phyloP scores from a whole-genome alignment of 2,329 filamentous ascomycete species.

The Passalora sequoiae region DNA sequence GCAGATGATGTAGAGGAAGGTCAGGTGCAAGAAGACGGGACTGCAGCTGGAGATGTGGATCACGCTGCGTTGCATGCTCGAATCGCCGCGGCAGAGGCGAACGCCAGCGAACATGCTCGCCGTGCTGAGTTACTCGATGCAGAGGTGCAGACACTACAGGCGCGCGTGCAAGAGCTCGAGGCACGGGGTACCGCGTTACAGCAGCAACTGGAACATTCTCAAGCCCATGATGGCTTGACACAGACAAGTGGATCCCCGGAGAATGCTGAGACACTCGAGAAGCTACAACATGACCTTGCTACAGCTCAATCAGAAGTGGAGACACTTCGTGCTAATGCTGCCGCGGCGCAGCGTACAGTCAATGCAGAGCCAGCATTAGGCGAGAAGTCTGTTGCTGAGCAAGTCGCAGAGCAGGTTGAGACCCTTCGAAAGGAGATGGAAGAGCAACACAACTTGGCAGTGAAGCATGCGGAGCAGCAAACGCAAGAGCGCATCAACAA shows the following conservation, averaged over 20 bases:
- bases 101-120: conserved; percentile 36
- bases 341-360: conserved; percentile 13
- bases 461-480: conserved; percentile 45
- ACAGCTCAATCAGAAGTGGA: conserved; percentile 45
- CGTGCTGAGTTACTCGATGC: conserved; percentile 34
- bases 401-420: conserved; percentile 43
- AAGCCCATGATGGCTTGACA: not conserved
- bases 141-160: conserved; percentile 50
- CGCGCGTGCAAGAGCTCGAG: conserved; percentile 60
- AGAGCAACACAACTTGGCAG: conserved; percentile 33
- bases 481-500: conserved; percentile 57
- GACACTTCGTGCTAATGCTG: conserved; percentile 37
- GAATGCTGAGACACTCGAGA: conserved; percentile 31
- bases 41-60: conserved; percentile 29
- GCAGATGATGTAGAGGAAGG: conserved; percentile 43
- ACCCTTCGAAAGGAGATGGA: conserved; percentile 36
- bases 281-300: conserved; percentile 39
- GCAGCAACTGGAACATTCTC: conserved; percentile 36
- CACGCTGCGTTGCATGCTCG: conserved; percentile 35
- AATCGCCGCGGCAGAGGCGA: conserved; percentile 38
- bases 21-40: conserved; percentile 37
- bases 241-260: conserved; percentile 5
- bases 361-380: conserved; percentile 23
- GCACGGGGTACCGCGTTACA: conserved; percentile 47
- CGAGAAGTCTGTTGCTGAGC: conserved; percentile 42